Evolutionary conservation across 148 eudicot species (phyloP).

Genomic region (Spergularia bocconei): DNA sequence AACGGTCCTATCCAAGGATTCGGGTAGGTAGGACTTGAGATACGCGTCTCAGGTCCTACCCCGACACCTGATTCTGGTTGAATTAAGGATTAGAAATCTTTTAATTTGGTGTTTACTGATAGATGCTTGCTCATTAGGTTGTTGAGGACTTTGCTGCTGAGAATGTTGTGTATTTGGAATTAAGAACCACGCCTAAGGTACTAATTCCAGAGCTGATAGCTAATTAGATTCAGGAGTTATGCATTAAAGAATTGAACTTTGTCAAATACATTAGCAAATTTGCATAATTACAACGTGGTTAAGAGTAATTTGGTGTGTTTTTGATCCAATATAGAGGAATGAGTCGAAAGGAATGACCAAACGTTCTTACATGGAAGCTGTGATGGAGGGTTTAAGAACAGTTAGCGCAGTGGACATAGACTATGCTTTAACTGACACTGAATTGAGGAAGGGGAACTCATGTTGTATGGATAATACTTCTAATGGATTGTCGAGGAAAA

Average conservation of each 20-base stretch:
- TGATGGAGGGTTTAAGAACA: conserved; percentile 69
- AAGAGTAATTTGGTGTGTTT: neutral
- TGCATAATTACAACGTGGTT: neutral
- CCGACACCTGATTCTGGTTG: too few relatives aligned
- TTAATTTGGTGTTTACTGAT: conserved; percentile 1
- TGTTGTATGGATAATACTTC: conserved; percentile 21
- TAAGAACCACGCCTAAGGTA: conserved; percentile 98
- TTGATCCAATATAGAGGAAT: conserved; percentile 48
- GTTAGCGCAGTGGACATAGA: conserved; percentile 62
- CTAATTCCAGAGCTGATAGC: neutral
- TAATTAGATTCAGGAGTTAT: neutral
- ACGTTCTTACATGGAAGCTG: conserved; percentile 82
- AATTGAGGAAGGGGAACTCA: conserved; percentile 19
- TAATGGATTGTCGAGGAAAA: conserved; percentile 43
- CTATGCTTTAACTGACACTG: conserved; percentile 32
- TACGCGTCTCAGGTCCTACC: neutral
- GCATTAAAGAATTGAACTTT: neutral
- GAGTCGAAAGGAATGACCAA: conserved; percentile 81
- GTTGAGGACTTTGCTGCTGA: conserved; percentile 96
- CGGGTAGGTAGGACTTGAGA: conserved; percentile 10
- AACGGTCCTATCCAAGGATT: conserved; percentile 8
- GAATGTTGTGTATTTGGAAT: conserved; percentile 90
- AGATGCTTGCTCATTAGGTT: conserved; percentile 41
- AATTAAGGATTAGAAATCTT: too few relatives aligned
- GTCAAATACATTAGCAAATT: neutral